Evolutionary conservation across 164 flowering plant genomes (phyloP).

Genomic region (Saururus chinensis): DNA sequence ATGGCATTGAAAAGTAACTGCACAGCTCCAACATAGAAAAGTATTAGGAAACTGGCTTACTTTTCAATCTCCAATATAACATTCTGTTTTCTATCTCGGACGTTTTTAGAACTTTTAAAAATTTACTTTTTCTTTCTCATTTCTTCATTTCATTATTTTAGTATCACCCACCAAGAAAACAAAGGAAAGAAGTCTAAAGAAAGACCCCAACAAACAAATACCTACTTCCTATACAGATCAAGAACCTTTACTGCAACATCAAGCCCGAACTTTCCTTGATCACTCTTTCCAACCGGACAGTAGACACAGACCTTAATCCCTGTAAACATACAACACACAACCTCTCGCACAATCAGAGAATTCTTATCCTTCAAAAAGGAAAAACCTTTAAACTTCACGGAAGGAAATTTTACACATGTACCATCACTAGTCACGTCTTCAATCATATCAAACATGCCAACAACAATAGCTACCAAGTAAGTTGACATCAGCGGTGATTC

Average conservation of each 20-base stretch:
- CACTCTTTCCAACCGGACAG: conserved; percentile 71
- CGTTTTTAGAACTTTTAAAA: too few relatives aligned
- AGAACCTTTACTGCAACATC: conserved; percentile 89
- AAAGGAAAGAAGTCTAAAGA: background rate
- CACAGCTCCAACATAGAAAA: conserved; percentile 4
- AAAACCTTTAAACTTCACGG: too few relatives aligned
- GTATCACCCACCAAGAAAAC: background rate
- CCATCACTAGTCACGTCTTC: conserved; percentile 86
- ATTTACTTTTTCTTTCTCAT: too few relatives aligned
- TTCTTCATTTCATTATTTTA: background rate
- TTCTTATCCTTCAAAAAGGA: too few relatives aligned
- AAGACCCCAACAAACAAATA: background rate
- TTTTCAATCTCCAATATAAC: background rate
- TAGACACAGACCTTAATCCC: conserved; percentile 86
- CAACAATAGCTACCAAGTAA: conserved; percentile 85
- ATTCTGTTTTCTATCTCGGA: too few relatives aligned
- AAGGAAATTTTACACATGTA: conserved; percentile 10
- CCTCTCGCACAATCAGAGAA: background rate
- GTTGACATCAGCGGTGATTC: conserved; percentile 97
- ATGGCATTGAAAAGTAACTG: conserved; percentile 86
- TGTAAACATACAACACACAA: conserved; percentile 9
- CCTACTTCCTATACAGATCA: conserved; percentile 68
- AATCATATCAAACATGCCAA: conserved; percentile 90
- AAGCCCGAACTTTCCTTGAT: conserved; percentile 88
- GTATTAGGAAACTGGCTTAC: background rate